Percentiles rank a stretch among this genome's conserved stretches.
Conservation (phyloP, 768 basidiomycete species). For the Epithele typhae region DNA sequence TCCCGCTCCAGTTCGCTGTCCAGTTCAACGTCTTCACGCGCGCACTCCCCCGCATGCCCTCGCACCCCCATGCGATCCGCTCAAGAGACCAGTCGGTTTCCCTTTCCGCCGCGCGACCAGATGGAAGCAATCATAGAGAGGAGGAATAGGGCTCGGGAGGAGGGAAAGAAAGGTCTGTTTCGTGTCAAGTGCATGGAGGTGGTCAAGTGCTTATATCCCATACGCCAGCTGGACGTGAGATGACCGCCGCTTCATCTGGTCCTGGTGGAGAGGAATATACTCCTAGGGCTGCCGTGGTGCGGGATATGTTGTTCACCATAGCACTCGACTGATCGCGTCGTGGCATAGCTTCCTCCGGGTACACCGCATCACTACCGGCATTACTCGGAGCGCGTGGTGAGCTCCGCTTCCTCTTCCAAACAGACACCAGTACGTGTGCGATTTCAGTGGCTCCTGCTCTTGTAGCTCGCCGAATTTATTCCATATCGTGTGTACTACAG, state of each 20-base stretch:
- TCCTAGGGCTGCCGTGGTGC: too few relatives aligned
- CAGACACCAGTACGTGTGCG: conserved; percentile 5
- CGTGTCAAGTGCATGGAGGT: too few relatives aligned
- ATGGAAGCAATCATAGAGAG: conserved; percentile 79
- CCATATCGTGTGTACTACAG: too few relatives aligned
- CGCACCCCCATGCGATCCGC: conserved; percentile 64
- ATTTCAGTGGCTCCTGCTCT: background rate
- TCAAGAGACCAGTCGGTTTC: conserved; percentile 42
- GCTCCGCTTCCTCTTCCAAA: conserved; percentile 20
- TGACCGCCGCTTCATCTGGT: too few relatives aligned
- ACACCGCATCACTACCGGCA: conserved; percentile 27
- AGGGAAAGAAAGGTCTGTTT: conserved; percentile 41
- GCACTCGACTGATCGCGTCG: too few relatives aligned
- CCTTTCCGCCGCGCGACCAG: conserved; percentile 58
- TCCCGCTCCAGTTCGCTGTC: conserved; percentile 42
- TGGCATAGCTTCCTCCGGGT: conserved; percentile 18
- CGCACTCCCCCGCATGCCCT: conserved; percentile 38
- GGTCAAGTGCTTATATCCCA: too few relatives aligned
- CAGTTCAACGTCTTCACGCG: conserved; percentile 36
- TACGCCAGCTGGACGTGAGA: too few relatives aligned
- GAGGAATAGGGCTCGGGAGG: conserved; percentile 53
- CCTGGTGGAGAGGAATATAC: too few relatives aligned
- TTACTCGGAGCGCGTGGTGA: conserved; percentile 25
- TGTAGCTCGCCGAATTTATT: too few relatives aligned
- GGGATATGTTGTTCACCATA: too few relatives aligned